These are phyloP conservation scores for Penicillium sp. DNA, from an alignment of 2,329 filamentous ascomycete species.

Conservation along the genomic window DNA sequence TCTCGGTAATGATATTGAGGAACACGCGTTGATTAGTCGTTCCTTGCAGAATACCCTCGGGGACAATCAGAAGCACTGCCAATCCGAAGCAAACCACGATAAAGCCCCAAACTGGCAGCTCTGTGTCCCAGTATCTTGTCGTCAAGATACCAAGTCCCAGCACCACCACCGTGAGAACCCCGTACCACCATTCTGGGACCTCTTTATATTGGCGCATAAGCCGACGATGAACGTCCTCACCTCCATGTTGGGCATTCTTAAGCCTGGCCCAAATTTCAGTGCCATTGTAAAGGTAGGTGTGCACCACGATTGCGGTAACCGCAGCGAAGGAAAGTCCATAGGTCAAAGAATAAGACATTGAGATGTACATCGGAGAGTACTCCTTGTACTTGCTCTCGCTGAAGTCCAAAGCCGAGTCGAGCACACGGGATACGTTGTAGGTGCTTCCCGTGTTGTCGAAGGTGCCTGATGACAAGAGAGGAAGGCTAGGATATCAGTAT, in stretches of 20 bases:
- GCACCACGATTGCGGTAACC: slow-evolving; percentile 28
- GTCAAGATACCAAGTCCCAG: slow-evolving; percentile 30
- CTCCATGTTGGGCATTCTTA: slow-evolving; percentile 24
- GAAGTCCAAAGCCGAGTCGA: slow-evolving; percentile 26
- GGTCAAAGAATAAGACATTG: slow-evolving; percentile 29
- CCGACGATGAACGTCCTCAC: slow-evolving; percentile 57
- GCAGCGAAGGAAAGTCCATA: slow-evolving; percentile 34
- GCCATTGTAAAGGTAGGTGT: slow-evolving; percentile 31
- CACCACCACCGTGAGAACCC: slow-evolving; percentile 24
- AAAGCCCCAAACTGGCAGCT: slow-evolving; percentile 35
- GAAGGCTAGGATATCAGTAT: slow-evolving; percentile 16
- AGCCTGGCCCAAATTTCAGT: slow-evolving; percentile 29
- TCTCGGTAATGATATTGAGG: slow-evolving; percentile 28
- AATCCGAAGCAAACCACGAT: slow-evolving; percentile 33
- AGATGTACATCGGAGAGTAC: slow-evolving; percentile 36
- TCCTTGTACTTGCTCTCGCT: slow-evolving; percentile 31
- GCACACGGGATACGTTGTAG: slow-evolving; percentile 27
- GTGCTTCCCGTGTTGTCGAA: slow-evolving; percentile 28
- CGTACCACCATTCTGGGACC: slow-evolving; percentile 57
- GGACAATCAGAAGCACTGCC: slow-evolving; percentile 34
- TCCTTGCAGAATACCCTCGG: slow-evolving; percentile 33
- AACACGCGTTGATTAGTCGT: slow-evolving; percentile 26
- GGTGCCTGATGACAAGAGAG: slow-evolving; percentile 23
- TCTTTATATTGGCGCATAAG: slow-evolving; percentile 56
- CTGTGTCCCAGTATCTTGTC: slow-evolving; percentile 28